Percentiles rank a stretch among this genome's conserved stretches.
phyloP scores from a whole-genome alignment of 257 asterid genomes.

The Przewalskia tangutica region DNA sequence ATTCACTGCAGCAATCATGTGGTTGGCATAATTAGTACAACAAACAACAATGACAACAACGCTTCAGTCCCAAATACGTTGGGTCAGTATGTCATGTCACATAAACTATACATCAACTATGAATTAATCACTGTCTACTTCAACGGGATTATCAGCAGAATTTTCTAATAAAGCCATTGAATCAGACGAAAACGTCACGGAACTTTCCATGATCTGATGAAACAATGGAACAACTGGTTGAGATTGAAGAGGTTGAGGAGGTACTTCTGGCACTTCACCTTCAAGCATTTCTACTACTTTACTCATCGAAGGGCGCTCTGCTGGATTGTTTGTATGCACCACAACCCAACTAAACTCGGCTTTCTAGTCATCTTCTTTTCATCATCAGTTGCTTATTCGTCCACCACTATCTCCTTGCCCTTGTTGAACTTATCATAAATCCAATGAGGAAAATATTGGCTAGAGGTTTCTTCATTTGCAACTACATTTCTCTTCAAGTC shows the following conservation, averaged over 20 bases:
- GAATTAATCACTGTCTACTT: no score
- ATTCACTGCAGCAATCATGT: no score
- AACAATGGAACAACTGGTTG: not conserved
- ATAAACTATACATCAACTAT: no score
- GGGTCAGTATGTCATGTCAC: no score
- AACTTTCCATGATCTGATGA: not conserved
- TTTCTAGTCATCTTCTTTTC: not conserved
- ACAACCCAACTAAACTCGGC: not conserved
- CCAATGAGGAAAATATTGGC: slow-evolving; percentile 5
- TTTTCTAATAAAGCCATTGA: not conserved
- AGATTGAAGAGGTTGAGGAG: not conserved
- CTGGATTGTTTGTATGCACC: not conserved
- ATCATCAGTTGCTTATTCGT: not conserved
- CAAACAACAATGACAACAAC: no score
- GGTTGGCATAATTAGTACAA: no score
- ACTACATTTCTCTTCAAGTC: no score
- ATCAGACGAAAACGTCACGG: not conserved
- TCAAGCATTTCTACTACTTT: not conserved
- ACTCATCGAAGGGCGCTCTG: not conserved
- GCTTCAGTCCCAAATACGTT: no score
- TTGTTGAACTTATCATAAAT: not conserved
- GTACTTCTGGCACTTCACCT: not conserved
- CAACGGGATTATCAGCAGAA: no score
- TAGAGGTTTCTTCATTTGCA: no score
- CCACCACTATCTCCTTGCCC: not conserved